These are phyloP conservation scores for Plasmodium chabaudi DNA, from an alignment of 169 alveolate species.

Conservation along the genomic window DNA sequence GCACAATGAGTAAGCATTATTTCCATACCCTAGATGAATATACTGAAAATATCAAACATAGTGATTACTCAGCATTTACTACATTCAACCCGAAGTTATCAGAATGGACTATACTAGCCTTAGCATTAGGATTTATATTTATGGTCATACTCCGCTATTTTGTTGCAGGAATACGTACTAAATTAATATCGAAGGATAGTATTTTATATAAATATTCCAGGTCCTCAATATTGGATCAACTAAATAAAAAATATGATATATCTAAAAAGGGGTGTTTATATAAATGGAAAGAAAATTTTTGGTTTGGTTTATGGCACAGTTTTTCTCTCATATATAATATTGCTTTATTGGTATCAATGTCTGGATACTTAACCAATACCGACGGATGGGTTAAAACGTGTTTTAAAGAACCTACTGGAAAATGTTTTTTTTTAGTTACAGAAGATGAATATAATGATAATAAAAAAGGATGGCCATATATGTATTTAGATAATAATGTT, in stretches of 20 bases:
- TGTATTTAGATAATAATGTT: slow-evolving; percentile 42
- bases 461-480: slow-evolving; percentile 78
- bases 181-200: slow-evolving; percentile 20
- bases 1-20: slow-evolving; percentile 26
- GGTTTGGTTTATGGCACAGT: slow-evolving; percentile 74
- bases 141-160: slow-evolving; percentile 28
- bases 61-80: slow-evolving; percentile 1
- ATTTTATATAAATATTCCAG: slow-evolving; percentile 24
- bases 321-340: slow-evolving; percentile 59
- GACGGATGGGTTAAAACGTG: slow-evolving; percentile 72
- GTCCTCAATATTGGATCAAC: slow-evolving; percentile 24
- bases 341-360: slow-evolving; percentile 40
- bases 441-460: slow-evolving; percentile 72
- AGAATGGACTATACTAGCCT: slow-evolving; percentile 13
- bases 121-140: slow-evolving; percentile 19
- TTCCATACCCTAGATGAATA: slow-evolving; percentile 68
- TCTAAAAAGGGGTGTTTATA: slow-evolving; percentile 41
- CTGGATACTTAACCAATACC: slow-evolving; percentile 47
- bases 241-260: slow-evolving; percentile 54
- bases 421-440: slow-evolving; percentile 74
- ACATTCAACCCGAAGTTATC: slow-evolving; percentile 33
- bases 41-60: slow-evolving; percentile 8
- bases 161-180: slow-evolving; percentile 23
- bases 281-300: slow-evolving; percentile 76
- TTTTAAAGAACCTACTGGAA: slow-evolving; percentile 65